A percentile compares a stretch with the other conserved stretches of the same genome.
phyloP scores from a whole-genome alignment of 1,284 basidiomycete species.

The Phylloboletellus chloephorus region DNA sequence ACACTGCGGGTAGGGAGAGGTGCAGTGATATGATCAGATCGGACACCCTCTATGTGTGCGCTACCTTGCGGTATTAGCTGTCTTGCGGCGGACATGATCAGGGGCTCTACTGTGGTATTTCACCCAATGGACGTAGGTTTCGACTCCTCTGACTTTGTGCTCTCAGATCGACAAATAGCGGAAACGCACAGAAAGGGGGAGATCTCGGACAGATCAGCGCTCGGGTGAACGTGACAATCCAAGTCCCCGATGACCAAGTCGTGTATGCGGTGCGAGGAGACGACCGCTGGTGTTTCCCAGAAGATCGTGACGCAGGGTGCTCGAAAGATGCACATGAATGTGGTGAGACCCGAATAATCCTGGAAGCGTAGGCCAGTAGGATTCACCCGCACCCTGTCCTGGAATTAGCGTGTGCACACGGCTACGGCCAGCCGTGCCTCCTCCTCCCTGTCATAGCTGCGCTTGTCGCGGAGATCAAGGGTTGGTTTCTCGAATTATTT shows the following conservation, averaged over 20 bases:
- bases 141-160: conserved; percentile 4
- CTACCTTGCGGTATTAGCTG: conserved; percentile 7
- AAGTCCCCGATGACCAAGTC: conserved; percentile 4
- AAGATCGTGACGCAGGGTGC: not conserved
- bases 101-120: conserved; percentile 1
- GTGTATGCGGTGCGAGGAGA: not conserved
- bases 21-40: conserved; percentile 19
- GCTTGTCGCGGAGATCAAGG: conserved; percentile 4
- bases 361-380: conserved; percentile 6
- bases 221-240: conserved; percentile 4
- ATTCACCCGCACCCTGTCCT: conserved; percentile 9
- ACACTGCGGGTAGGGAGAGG: conserved; percentile 22
- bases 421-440: too few species aligned
- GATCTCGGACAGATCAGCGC: not conserved
- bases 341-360: conserved; percentile 6
- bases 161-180: not conserved
- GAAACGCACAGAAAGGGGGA: conserved; percentile 2
- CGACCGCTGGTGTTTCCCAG: conserved; percentile 2
- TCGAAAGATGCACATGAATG: conserved; percentile 1
- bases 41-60: conserved; percentile 14
- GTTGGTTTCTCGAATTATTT: not conserved
- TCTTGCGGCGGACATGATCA: conserved; percentile 9
- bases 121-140: conserved; percentile 2
- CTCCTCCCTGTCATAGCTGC: conserved; percentile 1
- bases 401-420: not conserved